phyloP scores from a whole-genome alignment of 2,329 filamentous ascomycete genomes.

The Diaporthe sp. region DNA sequence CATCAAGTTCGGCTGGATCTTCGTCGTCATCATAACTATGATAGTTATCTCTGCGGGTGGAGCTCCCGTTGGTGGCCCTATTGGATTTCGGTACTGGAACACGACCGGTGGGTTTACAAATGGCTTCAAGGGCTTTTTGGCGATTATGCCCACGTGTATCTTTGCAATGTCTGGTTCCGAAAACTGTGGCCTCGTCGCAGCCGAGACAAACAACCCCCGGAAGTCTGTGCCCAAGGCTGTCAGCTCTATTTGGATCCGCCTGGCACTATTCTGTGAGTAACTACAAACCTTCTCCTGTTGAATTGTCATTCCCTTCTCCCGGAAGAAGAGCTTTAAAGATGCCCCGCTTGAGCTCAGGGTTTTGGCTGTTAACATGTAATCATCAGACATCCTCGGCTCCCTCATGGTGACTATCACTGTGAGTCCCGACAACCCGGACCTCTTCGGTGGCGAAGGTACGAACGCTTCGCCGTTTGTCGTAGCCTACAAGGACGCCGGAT shows the following conservation, averaged over 20 bases:
- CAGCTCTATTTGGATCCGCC: constrained; percentile 59
- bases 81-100: constrained; percentile 61
- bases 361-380: background rate
- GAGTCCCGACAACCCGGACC: constrained; percentile 51
- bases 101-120: constrained; percentile 53
- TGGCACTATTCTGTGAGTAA: constrained; percentile 54
- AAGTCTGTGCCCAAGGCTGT: constrained; percentile 58
- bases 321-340: background rate
- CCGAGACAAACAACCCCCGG: constrained; percentile 57
- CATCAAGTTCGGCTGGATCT: constrained; percentile 62
- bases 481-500: constrained; percentile 55
- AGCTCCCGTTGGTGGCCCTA: constrained; percentile 49
- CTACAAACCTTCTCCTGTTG: background rate
- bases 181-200: constrained; percentile 56
- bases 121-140: constrained; percentile 64
- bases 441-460: constrained; percentile 56
- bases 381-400: constrained; percentile 53
- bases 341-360: background rate
- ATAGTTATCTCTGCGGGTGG: constrained; percentile 59
- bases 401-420: constrained; percentile 60
- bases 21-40: constrained; percentile 60
- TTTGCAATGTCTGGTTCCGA: constrained; percentile 67
- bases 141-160: constrained; percentile 59
- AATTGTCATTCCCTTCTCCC: no score
- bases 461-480: constrained; percentile 61